Evolutionary conservation across 139 green algal genomes (phyloP), one percentile per base, ranked within the genome.

Genomic region (Picochlorum sp.): DNA sequence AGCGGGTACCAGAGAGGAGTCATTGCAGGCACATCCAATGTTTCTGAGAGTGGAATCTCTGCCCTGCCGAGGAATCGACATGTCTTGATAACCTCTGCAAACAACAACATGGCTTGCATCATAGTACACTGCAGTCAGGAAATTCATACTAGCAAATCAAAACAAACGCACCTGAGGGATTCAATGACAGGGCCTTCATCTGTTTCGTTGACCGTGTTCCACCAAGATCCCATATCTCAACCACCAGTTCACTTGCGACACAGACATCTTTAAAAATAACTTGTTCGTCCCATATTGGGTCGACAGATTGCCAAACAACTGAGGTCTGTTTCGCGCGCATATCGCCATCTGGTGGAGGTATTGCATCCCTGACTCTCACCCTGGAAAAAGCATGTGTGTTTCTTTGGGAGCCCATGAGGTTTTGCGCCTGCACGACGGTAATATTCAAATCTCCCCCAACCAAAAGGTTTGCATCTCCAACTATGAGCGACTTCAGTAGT

Each of bases 151-250:
- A 4, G 4, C 76, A 73, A 24, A 63, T 50, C 2, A 15, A 37
- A 75, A 63, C 49, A 5, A 26, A 18, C 34, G 34, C 4, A 54
- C 47, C 47, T 26, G 47, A 20, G 1, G 79, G 78, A 54, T 77
- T 62, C 15, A 63, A 28, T 1, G 60, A 34, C 51, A 83, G 66
- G 50, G 67, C 60, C 44, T 76, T 49, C 15, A 78, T 52, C 51
- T 73, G 66, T 6, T 71, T 73, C 7, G 49, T 34, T 23, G 59
- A 62, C 14, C 52, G 38, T 5, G 45, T 73, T 69, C 74, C 73
- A 8, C 75, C 75, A 24, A 90, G 54, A 62, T 82, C 78, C 78
- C 78, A 88, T 23, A 91, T 41, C 65, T 91, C 83, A 44, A 88
- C 66, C 50, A 74, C 65, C 26, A 91, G 71, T 72, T 91, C 83